phyloP scores from a whole-genome alignment of 2,329 filamentous ascomycete genomes.

The Ceratocystis albifundus region DNA sequence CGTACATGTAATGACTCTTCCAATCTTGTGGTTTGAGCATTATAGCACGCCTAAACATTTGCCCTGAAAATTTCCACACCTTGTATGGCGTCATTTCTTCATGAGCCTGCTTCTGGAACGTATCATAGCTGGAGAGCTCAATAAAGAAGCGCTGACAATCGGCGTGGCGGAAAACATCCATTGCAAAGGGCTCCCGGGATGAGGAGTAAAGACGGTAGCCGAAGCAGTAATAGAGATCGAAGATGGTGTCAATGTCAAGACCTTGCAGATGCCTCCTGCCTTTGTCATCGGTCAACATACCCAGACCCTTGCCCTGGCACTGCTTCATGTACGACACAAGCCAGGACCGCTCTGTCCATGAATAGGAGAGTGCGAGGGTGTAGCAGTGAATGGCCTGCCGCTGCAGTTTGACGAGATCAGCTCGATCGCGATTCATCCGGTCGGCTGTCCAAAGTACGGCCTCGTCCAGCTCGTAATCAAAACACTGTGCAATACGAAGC shows the following conservation, averaged over 20 bases:
- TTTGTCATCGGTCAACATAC: conserved; percentile 27
- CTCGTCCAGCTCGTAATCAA: conserved; percentile 80
- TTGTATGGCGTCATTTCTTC: conserved; percentile 48
- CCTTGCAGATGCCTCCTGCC: conserved; percentile 11
- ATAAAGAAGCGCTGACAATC: conserved; percentile 49
- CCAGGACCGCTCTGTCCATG: conserved; percentile 30
- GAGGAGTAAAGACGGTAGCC: conserved; percentile 52
- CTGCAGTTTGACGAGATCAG: conserved; percentile 63
- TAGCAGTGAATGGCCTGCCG: conserved; percentile 75
- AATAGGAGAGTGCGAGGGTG: conserved; percentile 48
- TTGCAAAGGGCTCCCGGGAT: conserved; percentile 50
- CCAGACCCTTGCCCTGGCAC: not conserved
- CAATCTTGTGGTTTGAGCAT: conserved; percentile 43
- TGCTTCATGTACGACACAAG: conserved; percentile 17
- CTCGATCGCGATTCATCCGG: conserved; percentile 74
- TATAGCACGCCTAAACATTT: conserved; percentile 46
- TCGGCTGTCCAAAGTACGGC: conserved; percentile 79
- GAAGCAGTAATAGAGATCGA: conserved; percentile 50
- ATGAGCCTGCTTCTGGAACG: conserved; percentile 42
- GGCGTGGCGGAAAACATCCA: conserved; percentile 48
- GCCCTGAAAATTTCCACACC: conserved; percentile 50
- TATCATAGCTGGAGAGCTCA: conserved; percentile 38
- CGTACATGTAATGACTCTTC: conserved; percentile 52
- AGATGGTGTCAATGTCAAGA: conserved; percentile 29
- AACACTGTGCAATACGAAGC: conserved; percentile 78